Evolutionary conservation across 768 basidiomycete species (phyloP).

Genomic region (Tylopilus subfusipes): DNA sequence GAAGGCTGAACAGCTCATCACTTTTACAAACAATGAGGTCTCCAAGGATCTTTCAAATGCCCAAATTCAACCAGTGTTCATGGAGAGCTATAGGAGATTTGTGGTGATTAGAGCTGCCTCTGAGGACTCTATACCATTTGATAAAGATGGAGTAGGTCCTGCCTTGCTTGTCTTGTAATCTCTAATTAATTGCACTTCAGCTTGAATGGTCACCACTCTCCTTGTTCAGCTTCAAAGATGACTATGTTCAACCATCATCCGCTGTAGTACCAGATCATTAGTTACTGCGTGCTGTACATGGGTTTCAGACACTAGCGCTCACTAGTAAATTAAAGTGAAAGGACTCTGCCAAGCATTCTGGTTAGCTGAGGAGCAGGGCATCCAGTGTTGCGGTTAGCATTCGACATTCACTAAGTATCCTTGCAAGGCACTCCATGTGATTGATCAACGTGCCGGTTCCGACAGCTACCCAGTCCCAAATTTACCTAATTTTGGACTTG

Average conservation of each 20-base stretch:
- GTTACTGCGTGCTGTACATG: neutral
- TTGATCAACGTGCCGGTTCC: neutral
- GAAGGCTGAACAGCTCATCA: slow-evolving; percentile 31
- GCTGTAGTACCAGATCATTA: neutral
- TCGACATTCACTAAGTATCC: neutral
- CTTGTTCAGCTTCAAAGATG: slow-evolving; percentile 58
- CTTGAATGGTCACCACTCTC: slow-evolving; percentile 50
- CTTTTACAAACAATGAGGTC: slow-evolving; percentile 45
- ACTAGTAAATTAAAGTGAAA: neutral
- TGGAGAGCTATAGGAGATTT: slow-evolving; percentile 62
- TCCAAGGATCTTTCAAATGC: slow-evolving; percentile 46
- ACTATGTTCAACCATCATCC: slow-evolving; percentile 36
- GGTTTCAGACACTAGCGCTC: neutral
- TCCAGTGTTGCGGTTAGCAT: neutral
- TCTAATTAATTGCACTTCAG: slow-evolving; percentile 32
- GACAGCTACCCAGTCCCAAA: neutral
- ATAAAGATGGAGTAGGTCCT: slow-evolving; percentile 46
- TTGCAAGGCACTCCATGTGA: neutral
- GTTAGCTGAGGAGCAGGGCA: neutral
- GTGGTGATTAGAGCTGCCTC: slow-evolving; percentile 49
- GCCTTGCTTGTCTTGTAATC: neutral
- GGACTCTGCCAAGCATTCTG: neutral
- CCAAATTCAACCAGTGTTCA: slow-evolving; percentile 61
- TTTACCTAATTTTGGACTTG: neutral
- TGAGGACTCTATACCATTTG: slow-evolving; percentile 25